Evolutionary conservation across 2,329 filamentous ascomycete genomes (phyloP).

Genomic region (Beauveria brongniartii): DNA sequence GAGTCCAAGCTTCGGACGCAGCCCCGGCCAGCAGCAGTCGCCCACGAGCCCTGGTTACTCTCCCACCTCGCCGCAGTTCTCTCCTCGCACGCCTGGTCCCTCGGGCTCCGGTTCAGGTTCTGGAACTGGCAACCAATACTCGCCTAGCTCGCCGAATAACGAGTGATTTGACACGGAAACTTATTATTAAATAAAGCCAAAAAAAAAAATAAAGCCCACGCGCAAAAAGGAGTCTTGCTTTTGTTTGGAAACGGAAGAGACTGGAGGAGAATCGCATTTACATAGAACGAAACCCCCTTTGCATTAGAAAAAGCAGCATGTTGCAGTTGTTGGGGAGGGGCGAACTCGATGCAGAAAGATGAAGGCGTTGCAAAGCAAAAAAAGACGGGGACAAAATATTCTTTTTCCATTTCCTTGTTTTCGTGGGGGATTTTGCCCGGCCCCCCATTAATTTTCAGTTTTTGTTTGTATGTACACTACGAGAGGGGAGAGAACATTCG

Average conservation of each 20-base stretch:
- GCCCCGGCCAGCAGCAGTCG: conserved; percentile 46
- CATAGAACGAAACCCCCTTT: conserved; percentile 8
- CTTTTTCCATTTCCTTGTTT: not conserved
- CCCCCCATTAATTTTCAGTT: conserved; percentile 5
- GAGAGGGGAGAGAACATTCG: not conserved
- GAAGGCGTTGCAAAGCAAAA: conserved; percentile 6
- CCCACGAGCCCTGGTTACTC: conserved; percentile 67
- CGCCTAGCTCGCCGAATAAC: conserved; percentile 31
- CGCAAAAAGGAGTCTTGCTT: not conserved
- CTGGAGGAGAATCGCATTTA: conserved; percentile 1
- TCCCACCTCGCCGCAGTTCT: conserved; percentile 46
- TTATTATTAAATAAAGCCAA: not conserved
- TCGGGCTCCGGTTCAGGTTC: conserved; percentile 16
- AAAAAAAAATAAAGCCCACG: not conserved
- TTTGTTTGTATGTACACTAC: conserved; percentile 13
- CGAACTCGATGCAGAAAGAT: not conserved
- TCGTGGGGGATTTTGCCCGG: not conserved
- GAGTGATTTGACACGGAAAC: conserved; percentile 18
- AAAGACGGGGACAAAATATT: conserved; percentile 6
- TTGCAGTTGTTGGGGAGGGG: not conserved
- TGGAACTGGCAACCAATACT: conserved; percentile 31
- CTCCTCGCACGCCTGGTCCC: conserved; percentile 33
- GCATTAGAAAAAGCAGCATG: conserved; percentile 6
- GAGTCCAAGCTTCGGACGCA: conserved; percentile 51
- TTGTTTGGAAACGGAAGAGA: conserved; percentile 1